Evolutionary conservation across 805 yeast species (phyloP).

Genomic region (Ogataea wickerhamii): DNA sequence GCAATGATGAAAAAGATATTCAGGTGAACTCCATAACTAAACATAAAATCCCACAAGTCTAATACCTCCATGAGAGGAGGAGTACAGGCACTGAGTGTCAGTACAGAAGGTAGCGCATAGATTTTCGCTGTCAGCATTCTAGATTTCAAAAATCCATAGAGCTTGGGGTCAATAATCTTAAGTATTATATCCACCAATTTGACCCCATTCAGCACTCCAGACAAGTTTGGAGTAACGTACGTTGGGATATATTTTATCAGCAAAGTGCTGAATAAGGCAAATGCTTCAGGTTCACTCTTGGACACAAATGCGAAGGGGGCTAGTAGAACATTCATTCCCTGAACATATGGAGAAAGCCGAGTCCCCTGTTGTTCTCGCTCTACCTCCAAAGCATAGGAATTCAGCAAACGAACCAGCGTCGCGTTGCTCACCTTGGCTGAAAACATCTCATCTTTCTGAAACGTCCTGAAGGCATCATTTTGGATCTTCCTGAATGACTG

Average conservation of each 20-base stretch:
- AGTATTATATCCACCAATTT: constrained; percentile 71
- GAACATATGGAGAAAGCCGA: constrained; percentile 63
- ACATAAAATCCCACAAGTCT: constrained; percentile 83
- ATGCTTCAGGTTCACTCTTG: constrained; percentile 84
- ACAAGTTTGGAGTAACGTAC: constrained; percentile 70
- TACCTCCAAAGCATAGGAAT: constrained; percentile 61
- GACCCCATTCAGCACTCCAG: constrained; percentile 78
- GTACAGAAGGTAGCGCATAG: constrained; percentile 79
- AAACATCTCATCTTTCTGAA: constrained; percentile 69
- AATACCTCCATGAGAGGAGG: constrained; percentile 77
- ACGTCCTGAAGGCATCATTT: constrained; percentile 82
- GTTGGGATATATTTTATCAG: constrained; percentile 67
- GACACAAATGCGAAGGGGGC: constrained; percentile 80
- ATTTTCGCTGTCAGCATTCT: constrained; percentile 77
- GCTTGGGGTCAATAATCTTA: constrained; percentile 66
- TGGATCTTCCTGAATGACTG: constrained; percentile 64
- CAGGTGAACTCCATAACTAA: constrained; percentile 89
- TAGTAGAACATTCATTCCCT: constrained; percentile 82
- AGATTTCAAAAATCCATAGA: constrained; percentile 55
- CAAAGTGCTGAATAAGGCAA: constrained; percentile 60
- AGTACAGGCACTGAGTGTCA: constrained; percentile 84
- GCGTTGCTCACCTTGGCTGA: constrained; percentile 65
- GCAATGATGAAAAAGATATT: constrained; percentile 82
- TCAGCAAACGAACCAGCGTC: constrained; percentile 61
- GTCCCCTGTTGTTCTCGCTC: constrained; percentile 15